A percentile compares a stretch with the other conserved stretches of the same genome.
Conservation (phyloP, 345 rosid species). For the Aquilaria sinensis region DNA sequence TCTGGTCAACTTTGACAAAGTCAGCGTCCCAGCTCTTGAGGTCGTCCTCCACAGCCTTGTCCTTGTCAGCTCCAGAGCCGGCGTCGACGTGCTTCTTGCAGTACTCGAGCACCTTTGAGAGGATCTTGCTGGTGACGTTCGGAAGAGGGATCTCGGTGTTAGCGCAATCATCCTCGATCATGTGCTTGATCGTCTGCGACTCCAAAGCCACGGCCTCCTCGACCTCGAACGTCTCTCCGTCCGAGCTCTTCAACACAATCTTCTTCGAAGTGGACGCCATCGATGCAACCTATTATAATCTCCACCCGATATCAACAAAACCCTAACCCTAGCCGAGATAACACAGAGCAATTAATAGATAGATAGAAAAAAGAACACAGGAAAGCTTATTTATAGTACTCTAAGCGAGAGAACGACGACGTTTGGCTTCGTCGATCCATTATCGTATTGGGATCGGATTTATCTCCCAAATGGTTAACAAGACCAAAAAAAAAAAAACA, state of each 20-base stretch:
- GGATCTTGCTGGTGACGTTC: conserved; percentile 46
- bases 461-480: background rate
- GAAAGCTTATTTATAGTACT: background rate
- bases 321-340: background rate
- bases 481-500: too few species aligned
- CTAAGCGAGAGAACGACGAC: background rate
- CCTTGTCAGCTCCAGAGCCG: conserved; percentile 11
- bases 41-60: conserved; percentile 6
- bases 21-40: conserved; percentile 45
- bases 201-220: conserved; percentile 45
- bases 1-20: conserved; percentile 45
- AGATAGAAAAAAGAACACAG: background rate
- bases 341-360: background rate
- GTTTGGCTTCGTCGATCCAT: background rate
- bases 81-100: conserved; percentile 47
- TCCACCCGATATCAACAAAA: background rate
- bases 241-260: conserved; percentile 38
- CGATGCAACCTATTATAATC: background rate
- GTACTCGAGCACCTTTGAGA: conserved; percentile 52
- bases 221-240: conserved; percentile 50
- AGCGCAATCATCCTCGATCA: conserved; percentile 56
- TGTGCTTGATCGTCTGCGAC: conserved; percentile 51
- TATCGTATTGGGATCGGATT: background rate
- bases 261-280: conserved; percentile 23
- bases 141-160: conserved; percentile 49